A percentile compares a stretch with the other conserved stretches of the same genome.
Evolutionary conservation across 2,329 filamentous ascomycete genomes (phyloP).

Genomic region (Xylaria sp.): DNA sequence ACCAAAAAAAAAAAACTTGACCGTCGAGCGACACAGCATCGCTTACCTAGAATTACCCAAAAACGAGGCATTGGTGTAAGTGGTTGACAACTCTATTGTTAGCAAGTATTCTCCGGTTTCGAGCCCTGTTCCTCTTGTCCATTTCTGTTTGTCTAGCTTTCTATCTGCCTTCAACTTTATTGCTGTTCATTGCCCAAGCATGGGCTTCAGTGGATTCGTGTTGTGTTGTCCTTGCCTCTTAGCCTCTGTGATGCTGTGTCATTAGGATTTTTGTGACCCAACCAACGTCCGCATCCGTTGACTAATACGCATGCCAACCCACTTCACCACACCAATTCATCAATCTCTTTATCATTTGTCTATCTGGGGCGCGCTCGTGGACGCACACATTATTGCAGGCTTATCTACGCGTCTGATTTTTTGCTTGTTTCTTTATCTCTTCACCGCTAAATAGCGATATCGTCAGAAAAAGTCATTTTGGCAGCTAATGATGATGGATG

Average conservation of each 20-base stretch:
- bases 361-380: conserved; percentile 6
- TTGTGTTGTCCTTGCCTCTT: conserved; percentile 4
- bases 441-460: conserved; percentile 35
- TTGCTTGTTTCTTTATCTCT: conserved; percentile 34
- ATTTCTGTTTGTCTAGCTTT: neutral
- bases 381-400: conserved; percentile 14
- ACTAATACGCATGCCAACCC: conserved; percentile 17
- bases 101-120: neutral
- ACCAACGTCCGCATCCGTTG: conserved; percentile 35
- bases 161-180: neutral
- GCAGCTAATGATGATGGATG: conserved; percentile 31
- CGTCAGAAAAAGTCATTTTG: conserved; percentile 7
- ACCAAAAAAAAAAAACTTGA: neutral
- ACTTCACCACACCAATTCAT: conserved; percentile 18
- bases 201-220: neutral
- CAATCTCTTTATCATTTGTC: conserved; percentile 20
- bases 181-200: neutral
- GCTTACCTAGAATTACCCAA: conserved; percentile 1
- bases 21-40: neutral
- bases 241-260: conserved; percentile 17
- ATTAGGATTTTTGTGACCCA: conserved; percentile 21
- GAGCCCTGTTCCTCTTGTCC: neutral
- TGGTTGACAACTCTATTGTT: neutral
- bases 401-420: conserved; percentile 30
- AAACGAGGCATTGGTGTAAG: conserved; percentile 9